A percentile compares a stretch with the other conserved stretches of the same genome.
Evolutionary conservation across 257 asterid species (phyloP).

Genomic region (Linaria vulgaris): DNA sequence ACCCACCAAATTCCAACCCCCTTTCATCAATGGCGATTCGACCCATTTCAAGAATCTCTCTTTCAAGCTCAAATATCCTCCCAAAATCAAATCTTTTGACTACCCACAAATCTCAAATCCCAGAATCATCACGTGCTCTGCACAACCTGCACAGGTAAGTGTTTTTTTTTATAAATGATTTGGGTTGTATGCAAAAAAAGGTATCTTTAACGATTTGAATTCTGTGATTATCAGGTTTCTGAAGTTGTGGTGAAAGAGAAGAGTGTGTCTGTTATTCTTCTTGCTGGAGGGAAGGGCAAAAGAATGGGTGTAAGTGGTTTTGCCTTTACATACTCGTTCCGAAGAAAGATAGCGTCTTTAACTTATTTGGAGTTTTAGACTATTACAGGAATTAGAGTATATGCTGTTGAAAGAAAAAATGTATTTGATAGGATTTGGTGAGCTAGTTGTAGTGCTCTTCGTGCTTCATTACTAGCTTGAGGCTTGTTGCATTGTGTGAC

Average conservation of each 20-base stretch:
- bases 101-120: too few relatives aligned
- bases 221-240: conserved; percentile 39
- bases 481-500: not conserved
- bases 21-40: conserved; percentile 24
- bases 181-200: conserved; percentile 3
- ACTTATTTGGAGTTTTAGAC: too few relatives aligned
- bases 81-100: conserved; percentile 33
- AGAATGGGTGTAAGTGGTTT: conserved; percentile 82
- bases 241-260: conserved; percentile 66
- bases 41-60: conserved; percentile 32
- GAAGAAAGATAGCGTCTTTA: not conserved
- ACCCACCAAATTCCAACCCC: conserved; percentile 26
- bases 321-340: not conserved
- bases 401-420: not conserved
- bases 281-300: conserved; percentile 98
- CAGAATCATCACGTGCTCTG: conserved; percentile 52
- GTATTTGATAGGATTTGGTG: not conserved
- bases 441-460: not conserved
- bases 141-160: conserved; percentile 36
- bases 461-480: not conserved
- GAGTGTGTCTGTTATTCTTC: conserved; percentile 87
- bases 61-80: conserved; percentile 1
- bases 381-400: too few relatives aligned
- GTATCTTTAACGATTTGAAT: conserved; percentile 12
- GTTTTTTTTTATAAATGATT: conserved; percentile 3